These are phyloP conservation scores for Phytophthora nicotianae DNA, from an alignment of 352 stramenopile species.

Conservation along the genomic window DNA sequence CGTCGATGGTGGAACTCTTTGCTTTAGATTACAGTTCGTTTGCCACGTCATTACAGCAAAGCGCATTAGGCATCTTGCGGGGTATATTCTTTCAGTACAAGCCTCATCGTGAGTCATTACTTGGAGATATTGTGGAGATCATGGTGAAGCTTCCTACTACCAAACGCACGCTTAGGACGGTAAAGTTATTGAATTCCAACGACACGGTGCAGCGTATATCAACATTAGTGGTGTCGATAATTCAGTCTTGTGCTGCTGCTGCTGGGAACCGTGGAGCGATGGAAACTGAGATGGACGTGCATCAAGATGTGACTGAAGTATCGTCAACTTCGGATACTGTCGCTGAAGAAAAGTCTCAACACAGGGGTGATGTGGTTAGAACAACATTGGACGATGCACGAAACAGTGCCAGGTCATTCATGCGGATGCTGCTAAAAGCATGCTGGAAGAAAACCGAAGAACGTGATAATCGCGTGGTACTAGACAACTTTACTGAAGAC, in stretches of 20 bases:
- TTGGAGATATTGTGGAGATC: conserved; percentile 72
- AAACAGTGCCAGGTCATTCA: conserved; percentile 50
- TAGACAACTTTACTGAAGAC: conserved; percentile 88
- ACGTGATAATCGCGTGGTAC: conserved; percentile 67
- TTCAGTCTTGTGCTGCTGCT: conserved; percentile 53
- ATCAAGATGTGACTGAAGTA: conserved; percentile 12
- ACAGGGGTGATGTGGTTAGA: conserved; percentile 14
- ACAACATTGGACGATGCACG: conserved; percentile 38
- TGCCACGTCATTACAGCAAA: conserved; percentile 67
- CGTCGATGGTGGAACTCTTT: conserved; percentile 73
- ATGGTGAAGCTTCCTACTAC: conserved; percentile 80
- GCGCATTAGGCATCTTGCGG: conserved; percentile 59
- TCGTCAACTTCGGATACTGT: conserved; percentile 27
- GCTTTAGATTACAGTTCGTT: conserved; percentile 68
- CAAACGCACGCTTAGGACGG: conserved; percentile 74
- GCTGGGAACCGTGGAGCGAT: conserved; percentile 7
- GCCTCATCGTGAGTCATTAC: conserved; percentile 57
- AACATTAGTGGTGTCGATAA: conserved; percentile 63
- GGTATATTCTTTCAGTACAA: conserved; percentile 73
- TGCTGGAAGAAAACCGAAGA: conserved; percentile 88
- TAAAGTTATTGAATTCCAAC: conserved; percentile 64
- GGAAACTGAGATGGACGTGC: conserved; percentile 5
- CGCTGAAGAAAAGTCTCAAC: conserved; percentile 18
- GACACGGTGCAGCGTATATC: conserved; percentile 71
- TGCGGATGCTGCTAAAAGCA: conserved; percentile 59